These are phyloP conservation scores for Alopecurus myosuroides DNA, from an alignment of 176 grass and related monocot species.

Conservation along the genomic window DNA sequence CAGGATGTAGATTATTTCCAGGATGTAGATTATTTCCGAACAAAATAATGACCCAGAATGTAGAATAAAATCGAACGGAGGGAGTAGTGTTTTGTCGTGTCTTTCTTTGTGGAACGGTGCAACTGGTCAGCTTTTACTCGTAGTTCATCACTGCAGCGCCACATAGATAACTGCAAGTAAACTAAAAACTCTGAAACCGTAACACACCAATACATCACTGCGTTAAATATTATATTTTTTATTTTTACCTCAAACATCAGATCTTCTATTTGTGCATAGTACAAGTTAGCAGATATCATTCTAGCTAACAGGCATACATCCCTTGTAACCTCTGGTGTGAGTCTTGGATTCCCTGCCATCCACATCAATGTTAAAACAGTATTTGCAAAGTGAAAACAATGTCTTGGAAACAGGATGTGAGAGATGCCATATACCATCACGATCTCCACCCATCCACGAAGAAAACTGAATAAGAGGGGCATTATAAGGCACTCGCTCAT, in stretches of 20 bases:
- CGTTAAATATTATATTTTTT: not conserved
- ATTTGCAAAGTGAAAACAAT: not conserved
- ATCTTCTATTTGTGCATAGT: constrained; percentile 96
- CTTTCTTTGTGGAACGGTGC: constrained; percentile 65
- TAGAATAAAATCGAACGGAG: no score
- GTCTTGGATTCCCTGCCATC: constrained; percentile 86
- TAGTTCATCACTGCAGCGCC: constrained; percentile 91
- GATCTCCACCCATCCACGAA: constrained; percentile 98
- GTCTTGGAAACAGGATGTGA: not conserved
- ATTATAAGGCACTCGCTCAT: constrained; percentile 89
- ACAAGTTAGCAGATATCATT: constrained; percentile 94
- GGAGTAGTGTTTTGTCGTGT: constrained; percentile 87
- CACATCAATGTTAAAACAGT: constrained; percentile 25
- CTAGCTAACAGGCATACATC: constrained; percentile 96
- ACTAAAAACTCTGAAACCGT: constrained; percentile 15
- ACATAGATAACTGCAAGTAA: constrained; percentile 81
- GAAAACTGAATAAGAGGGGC: constrained; percentile 94
- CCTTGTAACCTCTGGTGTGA: constrained; percentile 96
- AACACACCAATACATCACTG: not conserved
- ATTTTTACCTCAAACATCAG: constrained; percentile 90
- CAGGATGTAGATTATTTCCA: no score
- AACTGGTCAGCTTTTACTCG: constrained; percentile 55
- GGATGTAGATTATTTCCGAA: no score
- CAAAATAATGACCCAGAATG: no score
- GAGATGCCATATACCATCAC: constrained; percentile 61